A percentile compares a stretch with the other conserved stretches of the same genome.
These are phyloP conservation scores for Leucaena leucocephala DNA, from an alignment of 306 rosid genomes.

Conservation along the genomic window DNA sequence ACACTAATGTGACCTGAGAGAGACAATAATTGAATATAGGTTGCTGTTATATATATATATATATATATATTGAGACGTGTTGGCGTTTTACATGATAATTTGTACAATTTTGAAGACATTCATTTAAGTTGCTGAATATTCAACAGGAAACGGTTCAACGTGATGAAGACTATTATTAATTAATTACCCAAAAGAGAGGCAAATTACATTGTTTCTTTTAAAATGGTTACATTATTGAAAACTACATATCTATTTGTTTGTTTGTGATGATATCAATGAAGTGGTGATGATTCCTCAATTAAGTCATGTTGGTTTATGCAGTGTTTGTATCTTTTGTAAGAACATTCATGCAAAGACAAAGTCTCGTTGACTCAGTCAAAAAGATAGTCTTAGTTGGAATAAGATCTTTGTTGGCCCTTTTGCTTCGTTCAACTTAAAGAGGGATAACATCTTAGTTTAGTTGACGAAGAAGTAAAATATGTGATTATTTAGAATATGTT, in stretches of 20 bases:
- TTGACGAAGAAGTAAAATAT: no score
- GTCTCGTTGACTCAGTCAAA: background rate
- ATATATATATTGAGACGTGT: background rate
- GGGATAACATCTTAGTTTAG: no score
- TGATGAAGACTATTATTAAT: slow-evolving; percentile 7
- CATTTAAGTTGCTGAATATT: slow-evolving; percentile 18
- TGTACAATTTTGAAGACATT: background rate
- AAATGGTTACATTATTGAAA: background rate
- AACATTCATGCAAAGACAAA: background rate
- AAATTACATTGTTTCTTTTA: slow-evolving; percentile 10
- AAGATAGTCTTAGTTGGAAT: background rate
- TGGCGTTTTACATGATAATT: background rate
- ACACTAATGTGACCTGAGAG: background rate
- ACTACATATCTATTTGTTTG: slow-evolving; percentile 2
- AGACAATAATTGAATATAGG: background rate
- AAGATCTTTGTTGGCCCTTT: background rate
- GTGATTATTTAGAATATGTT: no score
- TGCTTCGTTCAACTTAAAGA: background rate
- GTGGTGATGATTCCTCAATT: background rate
- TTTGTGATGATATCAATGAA: slow-evolving; percentile 15
- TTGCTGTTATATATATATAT: background rate
- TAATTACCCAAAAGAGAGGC: slow-evolving; percentile 37
- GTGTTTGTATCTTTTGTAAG: background rate
- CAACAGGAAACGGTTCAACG: slow-evolving; percentile 35
- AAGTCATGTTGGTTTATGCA: background rate